Base-by-base conservation (phyloP, 2,329 filamentous ascomycete species). In the Penicillium sp. region DNA sequence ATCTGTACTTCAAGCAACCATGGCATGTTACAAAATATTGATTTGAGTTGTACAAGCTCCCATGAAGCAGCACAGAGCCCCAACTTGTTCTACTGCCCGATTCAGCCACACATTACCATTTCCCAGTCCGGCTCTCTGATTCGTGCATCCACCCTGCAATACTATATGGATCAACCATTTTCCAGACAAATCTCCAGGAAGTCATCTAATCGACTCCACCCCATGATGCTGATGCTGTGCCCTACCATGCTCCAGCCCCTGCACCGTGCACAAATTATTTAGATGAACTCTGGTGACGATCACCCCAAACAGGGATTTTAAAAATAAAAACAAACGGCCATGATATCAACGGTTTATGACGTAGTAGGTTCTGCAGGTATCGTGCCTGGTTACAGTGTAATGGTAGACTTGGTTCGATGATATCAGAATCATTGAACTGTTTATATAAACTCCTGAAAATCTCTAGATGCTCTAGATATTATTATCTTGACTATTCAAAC, bases 281-380 rank as follows among this genome's bases (percentile, higher is more conserved):
- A 57, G 50, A 64, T 46, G 41, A 44, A 42, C 33, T 57, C 36
- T 53, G 51, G 36, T 57, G 43, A 53, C 54, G 53, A 57, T 59
- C 60, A 5, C 19, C 47, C 25, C 7, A 16, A 57, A 28, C 50
- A 52, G 45, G 60, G 47, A 58, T 60, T 52, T 33, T 12, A 50
- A 46, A 36, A 14, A 49, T n/a, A 22, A 16, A n/a, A 30, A 4
- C 3, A n/a, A 30, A 16, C 8, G 31, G 35, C 52, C 19, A 63
- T 64, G 63, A 64, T 65, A 65, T 63, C 61, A 62, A 60, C 36
- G 22, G 14, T 8, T 31, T 25, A 59, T 65, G 63, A 65, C 63
- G 63, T 64, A 61, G 59, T 55, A 36, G 38, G 44, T 45, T 58
- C 35, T 54, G n/a, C 45, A 25, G 17, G 25, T 37, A 37, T 52